Evolutionary conservation across 164 flowering plant species (phyloP).

Genomic region (Saururus chinensis): DNA sequence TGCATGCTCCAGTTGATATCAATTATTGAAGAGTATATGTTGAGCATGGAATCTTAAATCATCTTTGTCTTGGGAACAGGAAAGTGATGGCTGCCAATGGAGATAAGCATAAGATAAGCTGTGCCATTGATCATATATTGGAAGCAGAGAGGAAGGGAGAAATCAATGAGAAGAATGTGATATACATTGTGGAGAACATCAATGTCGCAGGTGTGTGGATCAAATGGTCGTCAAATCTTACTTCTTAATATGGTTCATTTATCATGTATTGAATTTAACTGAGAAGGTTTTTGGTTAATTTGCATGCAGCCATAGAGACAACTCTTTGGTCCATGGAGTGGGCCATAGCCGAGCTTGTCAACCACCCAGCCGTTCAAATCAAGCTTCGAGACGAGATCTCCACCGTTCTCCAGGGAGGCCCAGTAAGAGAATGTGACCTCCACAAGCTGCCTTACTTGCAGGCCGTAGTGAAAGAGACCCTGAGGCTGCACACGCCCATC

Average conservation of each 20-base stretch:
- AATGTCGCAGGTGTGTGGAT: slow-evolving; percentile 36
- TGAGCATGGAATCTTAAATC: neutral
- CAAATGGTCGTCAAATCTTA: neutral
- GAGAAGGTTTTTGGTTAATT: neutral
- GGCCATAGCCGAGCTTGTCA: slow-evolving; percentile 66
- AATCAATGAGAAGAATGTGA: slow-evolving; percentile 48
- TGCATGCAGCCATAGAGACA: slow-evolving; percentile 44
- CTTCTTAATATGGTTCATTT: neutral
- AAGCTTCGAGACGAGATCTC: slow-evolving; percentile 42
- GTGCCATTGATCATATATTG: slow-evolving; percentile 63
- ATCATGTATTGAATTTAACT: neutral
- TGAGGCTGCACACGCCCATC: slow-evolving; percentile 46
- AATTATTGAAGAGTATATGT: no score
- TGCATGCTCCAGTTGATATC: neutral
- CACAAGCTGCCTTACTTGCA: slow-evolving; percentile 45
- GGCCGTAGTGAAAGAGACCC: slow-evolving; percentile 50
- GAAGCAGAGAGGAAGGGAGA: slow-evolving; percentile 61
- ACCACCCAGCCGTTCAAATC: slow-evolving; percentile 42
- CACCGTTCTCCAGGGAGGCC: slow-evolving; percentile 22
- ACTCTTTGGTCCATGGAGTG: slow-evolving; percentile 69
- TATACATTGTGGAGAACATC: slow-evolving; percentile 73
- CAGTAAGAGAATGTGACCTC: slow-evolving; percentile 40
- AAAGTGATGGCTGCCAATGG: slow-evolving; percentile 32
- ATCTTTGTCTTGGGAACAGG: slow-evolving; percentile 10
- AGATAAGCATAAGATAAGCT: slow-evolving; percentile 36